Evolutionary conservation across 306 rosid species (phyloP).

Genomic region (Vachellia collinsii): DNA sequence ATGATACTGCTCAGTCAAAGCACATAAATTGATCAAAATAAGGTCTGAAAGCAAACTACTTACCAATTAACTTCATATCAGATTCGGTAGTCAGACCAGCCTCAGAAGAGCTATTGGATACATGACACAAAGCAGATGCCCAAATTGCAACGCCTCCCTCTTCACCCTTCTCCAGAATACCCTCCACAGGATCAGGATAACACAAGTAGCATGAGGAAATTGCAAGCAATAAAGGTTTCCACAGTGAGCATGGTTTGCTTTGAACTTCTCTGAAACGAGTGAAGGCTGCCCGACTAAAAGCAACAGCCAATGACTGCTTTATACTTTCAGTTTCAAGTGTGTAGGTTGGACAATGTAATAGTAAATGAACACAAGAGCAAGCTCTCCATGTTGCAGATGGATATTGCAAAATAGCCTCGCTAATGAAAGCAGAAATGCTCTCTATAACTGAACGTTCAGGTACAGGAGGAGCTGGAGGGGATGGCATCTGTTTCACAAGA

Average conservation of each 20-base stretch:
- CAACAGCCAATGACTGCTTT: constrained; percentile 63
- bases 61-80: constrained; percentile 77
- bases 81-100: constrained; percentile 59
- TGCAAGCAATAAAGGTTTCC: constrained; percentile 86
- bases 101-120: constrained; percentile 60
- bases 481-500: constrained; percentile 58
- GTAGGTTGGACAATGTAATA: constrained; percentile 69
- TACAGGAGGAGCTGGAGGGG: constrained; percentile 88
- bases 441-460: constrained; percentile 69
- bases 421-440: constrained; percentile 69
- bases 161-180: constrained; percentile 66
- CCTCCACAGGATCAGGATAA: constrained; percentile 73
- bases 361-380: constrained; percentile 80
- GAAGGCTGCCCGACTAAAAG: constrained; percentile 63
- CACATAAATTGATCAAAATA: constrained; percentile 30
- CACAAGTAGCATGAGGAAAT: constrained; percentile 84
- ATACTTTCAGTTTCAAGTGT: constrained; percentile 65
- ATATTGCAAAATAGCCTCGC: constrained; percentile 76
- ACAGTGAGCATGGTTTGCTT: constrained; percentile 58
- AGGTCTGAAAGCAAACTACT: constrained; percentile 41
- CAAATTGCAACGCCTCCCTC: constrained; percentile 64
- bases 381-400: constrained; percentile 81
- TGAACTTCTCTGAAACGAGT: constrained; percentile 60
- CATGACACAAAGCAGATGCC: constrained; percentile 67
- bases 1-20: constrained; percentile 23